Percentiles rank a stretch among this genome's conserved stretches.
These are phyloP conservation scores for Xylaria sp. DNA, from an alignment of 2,329 filamentous ascomycete species.

Conservation along the genomic window DNA sequence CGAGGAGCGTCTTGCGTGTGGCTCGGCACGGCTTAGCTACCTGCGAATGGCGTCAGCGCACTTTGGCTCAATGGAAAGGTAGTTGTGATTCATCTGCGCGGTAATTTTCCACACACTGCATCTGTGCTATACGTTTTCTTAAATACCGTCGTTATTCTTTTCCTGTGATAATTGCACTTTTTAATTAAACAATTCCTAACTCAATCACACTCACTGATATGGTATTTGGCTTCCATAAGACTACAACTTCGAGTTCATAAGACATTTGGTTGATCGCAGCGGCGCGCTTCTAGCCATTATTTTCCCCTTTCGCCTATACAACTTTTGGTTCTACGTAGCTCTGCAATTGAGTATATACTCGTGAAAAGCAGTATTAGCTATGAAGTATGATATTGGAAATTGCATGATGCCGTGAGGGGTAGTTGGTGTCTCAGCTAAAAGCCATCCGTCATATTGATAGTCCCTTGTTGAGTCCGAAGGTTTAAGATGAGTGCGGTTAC, in stretches of 20 bases:
- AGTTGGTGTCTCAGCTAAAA: not conserved
- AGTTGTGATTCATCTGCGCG: not conserved
- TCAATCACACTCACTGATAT: not conserved
- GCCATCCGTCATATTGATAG: not conserved
- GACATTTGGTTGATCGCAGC: not conserved
- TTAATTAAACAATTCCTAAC: not conserved
- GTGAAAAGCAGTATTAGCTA: no score
- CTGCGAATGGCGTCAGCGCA: slow-evolving; percentile 18
- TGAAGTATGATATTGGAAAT: no score
- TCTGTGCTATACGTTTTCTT: not conserved
- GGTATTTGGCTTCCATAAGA: not conserved
- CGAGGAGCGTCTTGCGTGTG: slow-evolving; percentile 12
- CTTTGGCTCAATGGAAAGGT: not conserved
- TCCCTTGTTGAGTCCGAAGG: not conserved
- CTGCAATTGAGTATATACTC: no score
- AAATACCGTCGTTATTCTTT: not conserved
- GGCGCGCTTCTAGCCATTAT: not conserved
- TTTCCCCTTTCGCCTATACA: not conserved
- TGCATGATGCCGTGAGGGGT: not conserved
- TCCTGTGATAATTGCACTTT: not conserved
- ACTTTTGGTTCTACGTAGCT: no score
- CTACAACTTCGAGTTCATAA: not conserved
- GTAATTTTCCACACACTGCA: slow-evolving; percentile 3
- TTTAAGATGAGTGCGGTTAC: not conserved
- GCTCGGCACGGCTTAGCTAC: slow-evolving; percentile 22